Percentiles rank a stretch among this genome's conserved stretches.
These are phyloP conservation scores for Candida morakotiae DNA, from an alignment of 805 yeast genomes.

Conservation along the genomic window DNA sequence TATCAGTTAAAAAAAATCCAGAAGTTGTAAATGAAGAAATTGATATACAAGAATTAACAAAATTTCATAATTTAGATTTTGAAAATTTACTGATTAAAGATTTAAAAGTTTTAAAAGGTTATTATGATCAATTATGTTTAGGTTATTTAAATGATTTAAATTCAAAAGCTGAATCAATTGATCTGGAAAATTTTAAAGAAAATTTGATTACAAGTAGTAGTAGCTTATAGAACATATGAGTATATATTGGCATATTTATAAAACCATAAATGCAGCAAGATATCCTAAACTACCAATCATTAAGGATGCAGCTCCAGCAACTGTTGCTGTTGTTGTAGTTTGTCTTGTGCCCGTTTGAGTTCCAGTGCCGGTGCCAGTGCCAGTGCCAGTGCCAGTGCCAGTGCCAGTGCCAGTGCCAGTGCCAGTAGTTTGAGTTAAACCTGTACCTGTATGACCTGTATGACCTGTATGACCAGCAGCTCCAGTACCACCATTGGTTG, in stretches of 20 bases:
- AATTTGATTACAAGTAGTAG: slow-evolving; percentile 1
- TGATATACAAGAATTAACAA: slow-evolving; percentile 22
- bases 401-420: neutral
- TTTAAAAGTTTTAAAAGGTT: slow-evolving; percentile 26
- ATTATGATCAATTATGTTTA: slow-evolving; percentile 36
- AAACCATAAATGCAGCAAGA: slow-evolving; percentile 1
- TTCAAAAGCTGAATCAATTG: slow-evolving; percentile 10
- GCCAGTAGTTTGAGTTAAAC: neutral
- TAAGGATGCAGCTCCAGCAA: slow-evolving; percentile 6
- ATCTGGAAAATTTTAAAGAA: slow-evolving; percentile 5
- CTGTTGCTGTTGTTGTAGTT: slow-evolving; percentile 4
- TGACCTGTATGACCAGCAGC: neutral
- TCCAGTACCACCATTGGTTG: neutral
- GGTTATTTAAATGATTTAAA: slow-evolving; percentile 7
- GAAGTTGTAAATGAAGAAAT: slow-evolving; percentile 4
- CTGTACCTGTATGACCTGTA: neutral
- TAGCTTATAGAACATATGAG: slow-evolving; percentile 7
- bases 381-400: neutral
- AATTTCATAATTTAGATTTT: slow-evolving; percentile 30
- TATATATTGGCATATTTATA: slow-evolving; percentile 3
- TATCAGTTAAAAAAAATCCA: slow-evolving; percentile 12
- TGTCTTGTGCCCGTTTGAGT: slow-evolving; percentile 2
- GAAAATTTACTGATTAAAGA: slow-evolving; percentile 34
- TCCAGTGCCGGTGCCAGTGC: neutral
- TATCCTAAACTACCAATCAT: slow-evolving; percentile 5